Evolutionary conservation across 2,329 filamentous ascomycete genomes (phyloP).

Genomic region (Microdochium nivale): DNA sequence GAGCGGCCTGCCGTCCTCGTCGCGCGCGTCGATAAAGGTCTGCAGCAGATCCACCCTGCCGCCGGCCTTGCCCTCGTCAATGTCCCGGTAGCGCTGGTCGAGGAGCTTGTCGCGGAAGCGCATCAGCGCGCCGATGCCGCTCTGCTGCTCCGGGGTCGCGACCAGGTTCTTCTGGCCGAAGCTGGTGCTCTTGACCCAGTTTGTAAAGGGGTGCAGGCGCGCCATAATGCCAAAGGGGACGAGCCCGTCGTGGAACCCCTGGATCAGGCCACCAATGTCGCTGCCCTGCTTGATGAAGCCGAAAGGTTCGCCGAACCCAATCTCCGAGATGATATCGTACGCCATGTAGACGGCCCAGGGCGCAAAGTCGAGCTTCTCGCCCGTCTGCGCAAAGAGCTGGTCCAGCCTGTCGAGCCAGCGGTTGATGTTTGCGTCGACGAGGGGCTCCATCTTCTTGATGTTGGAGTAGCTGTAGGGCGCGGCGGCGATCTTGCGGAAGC

Average conservation of each 20-base stretch:
- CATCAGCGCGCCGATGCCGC: constrained; percentile 47
- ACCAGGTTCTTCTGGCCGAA: constrained; percentile 39
- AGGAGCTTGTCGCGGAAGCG: constrained; percentile 47
- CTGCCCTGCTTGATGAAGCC: constrained; percentile 43
- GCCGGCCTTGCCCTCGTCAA: constrained; percentile 32
- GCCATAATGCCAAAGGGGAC: constrained; percentile 41
- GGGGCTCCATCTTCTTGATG: constrained; percentile 49
- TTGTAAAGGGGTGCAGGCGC: constrained; percentile 43
- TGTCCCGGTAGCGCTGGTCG: constrained; percentile 34
- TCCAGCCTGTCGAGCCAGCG: constrained; percentile 42
- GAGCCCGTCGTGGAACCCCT: constrained; percentile 44
- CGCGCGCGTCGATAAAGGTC: constrained; percentile 35
- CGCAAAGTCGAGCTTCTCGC: constrained; percentile 41
- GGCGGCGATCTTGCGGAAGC: constrained; percentile 44
- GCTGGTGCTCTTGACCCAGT: constrained; percentile 44
- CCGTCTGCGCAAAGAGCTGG: constrained; percentile 32
- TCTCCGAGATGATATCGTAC: constrained; percentile 48
- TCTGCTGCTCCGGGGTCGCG: constrained; percentile 41
- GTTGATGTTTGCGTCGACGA: constrained; percentile 40
- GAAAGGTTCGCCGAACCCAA: constrained; percentile 46
- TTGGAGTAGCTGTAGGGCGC: constrained; percentile 46
- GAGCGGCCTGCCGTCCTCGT: constrained; percentile 34
- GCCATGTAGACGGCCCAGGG: constrained; percentile 48
- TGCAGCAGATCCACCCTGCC: constrained; percentile 44
- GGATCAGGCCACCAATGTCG: constrained; percentile 44